Evolutionary conservation across 345 rosid genomes (phyloP), one percentile per base, ranked within the genome.

Genomic region (Bruguiera parviflora): DNA sequence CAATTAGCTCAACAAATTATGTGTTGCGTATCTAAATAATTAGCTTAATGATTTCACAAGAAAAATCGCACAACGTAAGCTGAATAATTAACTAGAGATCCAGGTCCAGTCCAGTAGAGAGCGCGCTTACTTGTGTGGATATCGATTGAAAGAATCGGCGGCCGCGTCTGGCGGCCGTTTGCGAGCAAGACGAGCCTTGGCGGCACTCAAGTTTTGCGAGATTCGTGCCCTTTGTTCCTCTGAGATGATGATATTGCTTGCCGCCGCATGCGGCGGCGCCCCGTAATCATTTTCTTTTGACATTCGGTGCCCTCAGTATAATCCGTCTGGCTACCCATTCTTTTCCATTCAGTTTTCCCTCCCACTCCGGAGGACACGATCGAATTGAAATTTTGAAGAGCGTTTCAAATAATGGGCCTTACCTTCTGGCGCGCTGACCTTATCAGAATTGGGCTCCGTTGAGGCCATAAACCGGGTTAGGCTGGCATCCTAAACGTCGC

Each of bases 141-240:
- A 62, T 15, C 52, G 77, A 53, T 49, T 39, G 62, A 63, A 37
- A 71, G 33, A 63, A 79, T 13, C 18, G 49, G 18, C 18, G 32
- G 43, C 56, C 60, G 67, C n/a, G 29, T 74, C 78, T 22, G 75
- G 80, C 52, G 78, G 80, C 65, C 98, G 88, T 77, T 88, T 87
- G 55, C 87, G 91, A 76, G 81, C 79, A 71, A 87, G 78, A 63
- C 87, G 77, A 3, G 92, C 91, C 77, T 89, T 92, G 18, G 86
- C 77, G 15, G 82, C 80, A 66, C 85, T 83, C 78, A 90, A 92
- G 66, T 81, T 85, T 13, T 82, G 86, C 64, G 93, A 83, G 64
- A 89, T 83, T 25, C 85, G 87, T 73, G 81, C 80, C 64, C 39
- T 68, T 39, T 74, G 85, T 20, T 71, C 73, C 61, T 68, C 67